phyloP scores from a whole-genome alignment of 2,329 filamentous ascomycete species.

The Xylaria sp. region DNA sequence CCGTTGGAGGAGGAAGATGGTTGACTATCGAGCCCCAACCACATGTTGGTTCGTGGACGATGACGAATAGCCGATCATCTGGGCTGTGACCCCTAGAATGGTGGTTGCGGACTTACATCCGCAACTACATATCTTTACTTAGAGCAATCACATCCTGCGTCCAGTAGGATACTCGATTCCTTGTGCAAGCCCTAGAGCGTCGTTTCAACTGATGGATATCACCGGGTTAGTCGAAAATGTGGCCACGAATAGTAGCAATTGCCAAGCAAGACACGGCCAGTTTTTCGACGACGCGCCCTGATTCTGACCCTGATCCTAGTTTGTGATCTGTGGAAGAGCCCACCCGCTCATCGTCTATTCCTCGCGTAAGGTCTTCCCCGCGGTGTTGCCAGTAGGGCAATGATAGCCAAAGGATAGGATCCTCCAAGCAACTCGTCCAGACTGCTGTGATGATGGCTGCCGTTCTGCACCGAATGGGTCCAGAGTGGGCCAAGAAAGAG shows the following conservation, averaged over 20 bases:
- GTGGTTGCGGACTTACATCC: neutral
- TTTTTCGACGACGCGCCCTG: constrained; percentile 3
- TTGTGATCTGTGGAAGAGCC: constrained; percentile 13
- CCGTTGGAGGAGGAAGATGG: constrained; percentile 1
- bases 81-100: neutral
- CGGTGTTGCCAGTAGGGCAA: neutral
- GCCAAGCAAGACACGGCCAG: constrained; percentile 15
- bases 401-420: constrained; percentile 3
- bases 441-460: neutral
- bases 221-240: constrained; percentile 17
- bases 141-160: neutral
- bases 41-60: constrained; percentile 13
- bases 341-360: constrained; percentile 16
- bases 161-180: neutral
- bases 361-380: constrained; percentile 9
- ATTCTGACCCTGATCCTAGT: constrained; percentile 13
- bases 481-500: constrained; percentile 14
- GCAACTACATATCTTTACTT: neutral
- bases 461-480: constrained; percentile 4
- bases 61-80: constrained; percentile 4
- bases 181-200: neutral
- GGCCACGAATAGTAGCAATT: constrained; percentile 27
- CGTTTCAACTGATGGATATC: constrained; percentile 23
- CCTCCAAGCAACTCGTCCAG: neutral
- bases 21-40: constrained; percentile 10